Evolutionary conservation across 805 yeast genomes (phyloP).

Genomic region (Candida orba): DNA sequence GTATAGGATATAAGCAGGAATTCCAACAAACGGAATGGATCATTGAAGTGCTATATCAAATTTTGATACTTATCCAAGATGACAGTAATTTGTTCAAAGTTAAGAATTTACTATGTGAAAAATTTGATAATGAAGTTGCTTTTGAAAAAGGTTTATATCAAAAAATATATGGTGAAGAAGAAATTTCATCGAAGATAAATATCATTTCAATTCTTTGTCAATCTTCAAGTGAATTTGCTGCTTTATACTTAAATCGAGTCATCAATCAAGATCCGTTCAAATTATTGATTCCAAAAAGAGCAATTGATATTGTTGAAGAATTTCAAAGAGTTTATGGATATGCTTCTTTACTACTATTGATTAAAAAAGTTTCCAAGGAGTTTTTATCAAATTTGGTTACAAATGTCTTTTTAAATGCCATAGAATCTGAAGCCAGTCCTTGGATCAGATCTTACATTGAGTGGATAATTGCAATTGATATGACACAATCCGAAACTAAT

Average conservation of each 20-base stretch:
- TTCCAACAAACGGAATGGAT: constrained; percentile 47
- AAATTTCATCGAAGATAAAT: constrained; percentile 44
- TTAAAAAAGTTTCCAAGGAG: constrained; percentile 27
- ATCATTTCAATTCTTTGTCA: constrained; percentile 41
- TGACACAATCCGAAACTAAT: constrained; percentile 23
- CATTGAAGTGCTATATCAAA: constrained; percentile 37
- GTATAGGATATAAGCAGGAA: constrained; percentile 23
- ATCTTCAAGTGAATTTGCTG: constrained; percentile 17
- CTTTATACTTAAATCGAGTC: constrained; percentile 17
- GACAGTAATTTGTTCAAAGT: constrained; percentile 49
- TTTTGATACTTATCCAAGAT: constrained; percentile 45
- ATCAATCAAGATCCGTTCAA: constrained; percentile 30
- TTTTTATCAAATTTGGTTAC: constrained; percentile 24
- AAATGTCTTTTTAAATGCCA: constrained; percentile 24
- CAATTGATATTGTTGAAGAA: constrained; percentile 67
- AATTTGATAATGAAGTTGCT: constrained; percentile 41
- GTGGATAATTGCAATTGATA: constrained; percentile 57
- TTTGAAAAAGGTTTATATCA: constrained; percentile 35
- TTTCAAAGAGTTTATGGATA: constrained; percentile 50
- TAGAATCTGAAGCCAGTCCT: constrained; percentile 70
- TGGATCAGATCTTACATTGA: constrained; percentile 67
- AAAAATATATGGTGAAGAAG: constrained; percentile 49
- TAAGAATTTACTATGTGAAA: constrained; percentile 47
- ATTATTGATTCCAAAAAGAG: constrained; percentile 42
- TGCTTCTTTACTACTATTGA: constrained; percentile 42